Evolutionary conservation across 306 rosid genomes (phyloP), one percentile per base, ranked within the genome.

Genomic region (Cyclanthera cordifolia): DNA sequence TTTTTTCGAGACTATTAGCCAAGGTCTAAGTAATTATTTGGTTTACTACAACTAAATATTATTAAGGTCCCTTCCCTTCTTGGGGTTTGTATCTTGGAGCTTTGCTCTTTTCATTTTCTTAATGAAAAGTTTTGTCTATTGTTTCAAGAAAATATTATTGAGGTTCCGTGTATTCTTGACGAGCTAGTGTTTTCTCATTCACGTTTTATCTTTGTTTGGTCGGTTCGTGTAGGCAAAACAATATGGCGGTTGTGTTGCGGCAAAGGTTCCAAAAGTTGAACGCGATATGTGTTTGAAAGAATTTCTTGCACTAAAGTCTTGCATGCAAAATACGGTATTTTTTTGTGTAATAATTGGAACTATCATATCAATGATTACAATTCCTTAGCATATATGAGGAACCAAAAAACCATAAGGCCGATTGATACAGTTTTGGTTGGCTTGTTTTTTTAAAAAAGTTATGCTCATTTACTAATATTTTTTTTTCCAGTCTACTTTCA

Each of bases 251-350:
- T 93, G 98, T 79, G 87, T 89, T 74, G 95, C 95, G 0, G 85
- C 87, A 8, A 93, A 90, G 80, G 90, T 93, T 85, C 99, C 99
- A 52, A 85, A 89, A 72, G 84, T 93, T 80, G 99, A 93, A 71
- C 88, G 72, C 43, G 91, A 90, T 75, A 76, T 90, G 77, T 93
- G 96, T 78, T 74, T 77, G 56, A 87, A 90, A 79, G 99, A 93
- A 80, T 90, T 93, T 86, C 64, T 86, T 37, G 88, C 82, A 70
- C 84, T 90, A 46, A 87, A 93, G 77, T 78, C 75, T 83, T 93
- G 99, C 79, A 86, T 90, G 99, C 95, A 87, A 76, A 83, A 82
- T 59, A 75, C 43, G 97, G 96, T 92, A 87, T 56, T 25, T 34
- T 34, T 34, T 34, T 34, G 5, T 34, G 41, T 34, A 34, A 0